A percentile compares a stretch with the other conserved stretches of the same genome.
These are phyloP conservation scores for Boletus rex-veris DNA, from an alignment of 768 basidiomycete genomes.

Conservation along the genomic window DNA sequence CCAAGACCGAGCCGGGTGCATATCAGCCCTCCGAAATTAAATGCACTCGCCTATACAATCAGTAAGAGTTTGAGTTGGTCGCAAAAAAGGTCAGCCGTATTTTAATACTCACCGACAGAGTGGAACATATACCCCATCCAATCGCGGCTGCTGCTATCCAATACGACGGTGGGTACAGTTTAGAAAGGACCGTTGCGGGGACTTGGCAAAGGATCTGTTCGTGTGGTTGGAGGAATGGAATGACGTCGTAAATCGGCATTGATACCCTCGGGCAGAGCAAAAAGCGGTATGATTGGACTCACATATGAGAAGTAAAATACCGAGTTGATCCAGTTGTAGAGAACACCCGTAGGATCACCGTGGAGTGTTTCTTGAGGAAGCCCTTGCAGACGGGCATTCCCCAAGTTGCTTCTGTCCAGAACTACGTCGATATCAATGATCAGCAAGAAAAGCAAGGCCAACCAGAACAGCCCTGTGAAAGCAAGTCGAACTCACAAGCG, in stretches of 20 bases:
- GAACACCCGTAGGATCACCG: slow-evolving; percentile 61
- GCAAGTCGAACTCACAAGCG: slow-evolving; percentile 49
- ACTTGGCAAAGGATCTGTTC: slow-evolving; percentile 64
- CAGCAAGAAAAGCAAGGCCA: neutral
- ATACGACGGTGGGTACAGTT: slow-evolving; percentile 61
- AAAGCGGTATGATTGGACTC: slow-evolving; percentile 16
- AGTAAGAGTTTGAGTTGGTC: neutral
- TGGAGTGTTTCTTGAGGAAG: slow-evolving; percentile 60
- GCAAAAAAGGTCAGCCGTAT: neutral
- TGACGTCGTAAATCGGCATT: neutral
- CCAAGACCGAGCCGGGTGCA: slow-evolving; percentile 62
- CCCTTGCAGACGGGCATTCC: slow-evolving; percentile 78
- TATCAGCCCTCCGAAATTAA: slow-evolving; percentile 57
- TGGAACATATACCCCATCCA: slow-evolving; percentile 76
- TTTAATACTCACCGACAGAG: slow-evolving; percentile 55
- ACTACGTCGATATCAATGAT: slow-evolving; percentile 23
- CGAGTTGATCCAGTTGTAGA: slow-evolving; percentile 74
- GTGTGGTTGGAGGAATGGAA: neutral
- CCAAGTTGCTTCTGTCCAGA: slow-evolving; percentile 73
- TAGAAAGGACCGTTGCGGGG: slow-evolving; percentile 62
- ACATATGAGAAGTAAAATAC: slow-evolving; percentile 80
- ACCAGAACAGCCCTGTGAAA: neutral
- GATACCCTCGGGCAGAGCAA: neutral
- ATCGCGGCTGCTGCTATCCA: slow-evolving; percentile 66
- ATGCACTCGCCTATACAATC: slow-evolving; percentile 51